Evolutionary conservation across 1,284 basidiomycete species (phyloP), one percentile per base, ranked within the genome.

Genomic region (Cutaneotrichosporon mucoides): DNA sequence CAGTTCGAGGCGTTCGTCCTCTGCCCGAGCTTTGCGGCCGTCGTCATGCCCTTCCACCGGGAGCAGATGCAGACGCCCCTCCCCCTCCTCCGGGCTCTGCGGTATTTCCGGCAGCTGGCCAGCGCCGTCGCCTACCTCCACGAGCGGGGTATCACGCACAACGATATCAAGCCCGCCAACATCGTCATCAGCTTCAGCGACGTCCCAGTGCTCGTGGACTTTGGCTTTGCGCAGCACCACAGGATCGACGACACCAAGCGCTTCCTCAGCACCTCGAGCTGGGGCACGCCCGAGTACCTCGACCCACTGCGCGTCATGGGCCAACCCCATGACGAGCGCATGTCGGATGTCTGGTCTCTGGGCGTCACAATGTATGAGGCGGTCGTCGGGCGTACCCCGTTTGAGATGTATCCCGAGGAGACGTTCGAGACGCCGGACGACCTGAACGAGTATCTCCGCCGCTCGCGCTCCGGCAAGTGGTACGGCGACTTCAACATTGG

Each of bases 81-180:
- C 0, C 82, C 85, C 37, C 90, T 93, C 68, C 67, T 79, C 1
- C 84, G 84, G 61, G 89, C 90, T n/a, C 85, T 84, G 50, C 82
- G 84, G 59, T 95, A 92, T 88, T 91, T 96, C 73, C 84, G 83
- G 49, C 88, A 85, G 56, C 84, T 96, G 8, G 83, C 92, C n/a
- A 89, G 88, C 6, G 92, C 87, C 3, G 83, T 94, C n/a, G 86
- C 88, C 56, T 94, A 92, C 72, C 83, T 94, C 6, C 92, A 96
- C 77, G 84, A 83, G 61, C 86, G 87, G 48, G 89, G 90, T 37
- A 87, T 96, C 50, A 90, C 92, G 0, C 92, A 96, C 75, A 95
- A 95, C 71, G 92, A 96, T 71, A 93, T 96, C 82, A 96, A 96
- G 87, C 92, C 91, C 4, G 89, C 91, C 11, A 95, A 95, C 71